Base-by-base conservation (phyloP, 108 stramenopile species). In the Fistulifera pelliculosa region DNA sequence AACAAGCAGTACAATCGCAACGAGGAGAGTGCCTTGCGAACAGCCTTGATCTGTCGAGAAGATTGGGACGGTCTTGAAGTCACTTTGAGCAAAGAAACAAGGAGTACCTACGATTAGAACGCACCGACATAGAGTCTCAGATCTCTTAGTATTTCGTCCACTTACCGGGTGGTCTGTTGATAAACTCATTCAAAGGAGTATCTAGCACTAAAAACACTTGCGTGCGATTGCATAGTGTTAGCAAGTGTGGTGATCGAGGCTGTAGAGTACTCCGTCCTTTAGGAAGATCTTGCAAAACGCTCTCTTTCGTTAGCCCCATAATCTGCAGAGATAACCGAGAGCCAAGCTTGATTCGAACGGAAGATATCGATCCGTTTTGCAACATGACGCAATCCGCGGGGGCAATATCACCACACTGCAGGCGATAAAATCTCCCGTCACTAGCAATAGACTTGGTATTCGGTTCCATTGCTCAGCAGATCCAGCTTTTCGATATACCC, bases 351-450 rank as follows among this genome's bases (percentile, higher is more conserved):
- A 85, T 61, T 16, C 27, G 56, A 38, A 42, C 38, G 15, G 26
- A 55, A 15, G 44, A 45, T 4, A 45, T 45, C 44, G 11, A 11
- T 19, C 19, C 44, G 10, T 24, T 55, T 26, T 43, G 28, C 14
- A 76, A 16, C 19, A 68, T 23, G 41, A 35, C 27, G 60, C 70
- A 72, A 49, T 56, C 24, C 14, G 82, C 80, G n/a, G 84, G 84
- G 39, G 69, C 72, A 13, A 62, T 73, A 68, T 87, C 85, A 12
- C 90, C 90, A 48, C 87, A 63, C 61, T 84, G 86, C 35, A 91
- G 1, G 85, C 82, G 38, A 91, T 76, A 42, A 62, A 66, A 73
- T 91, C 90, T 12, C 85, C 90, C 47, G 79, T 27, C 1, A 81
- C 83, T 44, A 91, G 47, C 3, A 87, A 54, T 12, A 91, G 58